Percentiles rank a stretch among this genome's conserved stretches.
Conservation (phyloP, 139 green algal species). For the Pleodorina starrii region DNA sequence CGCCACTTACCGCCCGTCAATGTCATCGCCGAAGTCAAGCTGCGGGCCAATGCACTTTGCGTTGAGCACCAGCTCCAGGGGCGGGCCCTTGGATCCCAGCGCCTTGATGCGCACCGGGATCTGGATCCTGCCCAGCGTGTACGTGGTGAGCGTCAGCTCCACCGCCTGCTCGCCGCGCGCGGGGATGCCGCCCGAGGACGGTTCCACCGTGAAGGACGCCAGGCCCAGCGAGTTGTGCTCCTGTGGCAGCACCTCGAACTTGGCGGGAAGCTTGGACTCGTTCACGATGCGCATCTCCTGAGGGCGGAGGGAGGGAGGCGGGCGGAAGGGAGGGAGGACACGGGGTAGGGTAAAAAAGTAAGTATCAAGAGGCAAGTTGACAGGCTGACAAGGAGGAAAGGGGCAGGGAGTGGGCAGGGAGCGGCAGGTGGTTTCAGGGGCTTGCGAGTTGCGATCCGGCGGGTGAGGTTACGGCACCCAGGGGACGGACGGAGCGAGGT, state of each 20-base stretch:
- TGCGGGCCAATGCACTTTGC: constrained; percentile 74
- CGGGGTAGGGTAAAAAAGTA: too few relatives aligned
- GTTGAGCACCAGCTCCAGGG: constrained; percentile 77
- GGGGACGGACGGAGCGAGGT: too few relatives aligned
- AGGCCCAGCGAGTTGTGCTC: constrained; percentile 72
- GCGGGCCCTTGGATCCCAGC: constrained; percentile 67
- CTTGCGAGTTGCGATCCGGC: too few relatives aligned
- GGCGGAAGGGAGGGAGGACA: too few relatives aligned
- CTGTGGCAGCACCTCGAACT: constrained; percentile 82
- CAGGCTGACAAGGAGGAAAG: too few relatives aligned
- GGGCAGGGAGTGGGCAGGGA: too few relatives aligned
- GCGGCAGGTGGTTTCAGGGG: too few relatives aligned
- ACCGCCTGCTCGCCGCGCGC: constrained; percentile 68
- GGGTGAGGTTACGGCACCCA: too few relatives aligned
- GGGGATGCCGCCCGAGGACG: constrained; percentile 68
- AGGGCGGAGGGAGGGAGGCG: neutral
- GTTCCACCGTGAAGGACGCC: constrained; percentile 67
- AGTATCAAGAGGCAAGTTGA: too few relatives aligned
- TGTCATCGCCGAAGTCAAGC: constrained; percentile 68
- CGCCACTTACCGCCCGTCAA: constrained; percentile 12
- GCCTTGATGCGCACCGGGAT: constrained; percentile 76
- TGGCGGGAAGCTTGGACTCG: constrained; percentile 82
- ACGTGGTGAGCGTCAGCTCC: constrained; percentile 72
- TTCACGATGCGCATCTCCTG: constrained; percentile 70
- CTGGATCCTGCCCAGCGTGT: constrained; percentile 79